Conservation (phyloP, 2,329 filamentous ascomycete species). For the Talaromyces atroroseus region DNA sequence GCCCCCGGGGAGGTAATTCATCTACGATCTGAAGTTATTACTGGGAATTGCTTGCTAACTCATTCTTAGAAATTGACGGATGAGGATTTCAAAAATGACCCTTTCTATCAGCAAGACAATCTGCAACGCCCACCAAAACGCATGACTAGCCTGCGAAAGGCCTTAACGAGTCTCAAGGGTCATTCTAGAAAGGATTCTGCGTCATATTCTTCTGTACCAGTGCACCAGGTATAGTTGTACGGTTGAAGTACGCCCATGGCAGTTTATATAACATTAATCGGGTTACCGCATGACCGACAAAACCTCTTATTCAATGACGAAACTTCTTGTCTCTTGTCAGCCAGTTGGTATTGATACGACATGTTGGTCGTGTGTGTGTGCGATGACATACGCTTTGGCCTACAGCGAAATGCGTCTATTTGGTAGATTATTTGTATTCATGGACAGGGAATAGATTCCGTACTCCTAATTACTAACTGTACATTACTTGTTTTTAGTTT, state of each 20-base stretch:
- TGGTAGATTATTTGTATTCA: background rate
- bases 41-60: background rate
- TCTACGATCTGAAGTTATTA: background rate
- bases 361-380: too few relatives aligned
- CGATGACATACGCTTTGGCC: background rate
- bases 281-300: background rate
- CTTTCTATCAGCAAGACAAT: constrained; percentile 25
- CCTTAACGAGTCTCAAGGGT: constrained; percentile 11
- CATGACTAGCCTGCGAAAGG: constrained; percentile 13
- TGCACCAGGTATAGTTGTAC: background rate
- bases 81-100: constrained; percentile 36
- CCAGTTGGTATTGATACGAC: too few relatives aligned
- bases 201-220: background rate
- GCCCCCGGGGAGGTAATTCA: constrained; percentile 65
- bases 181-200: constrained; percentile 10
- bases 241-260: background rate
- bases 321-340: too few relatives aligned
- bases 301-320: background rate
- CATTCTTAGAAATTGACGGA: constrained; percentile 35
- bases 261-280: background rate
- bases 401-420: background rate
- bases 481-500: background rate
- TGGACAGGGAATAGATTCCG: background rate
- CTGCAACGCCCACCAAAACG: constrained; percentile 11
- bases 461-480: background rate